Conservation (phyloP, 2,329 filamentous ascomycete species). For the Aspergillus texensis region DNA sequence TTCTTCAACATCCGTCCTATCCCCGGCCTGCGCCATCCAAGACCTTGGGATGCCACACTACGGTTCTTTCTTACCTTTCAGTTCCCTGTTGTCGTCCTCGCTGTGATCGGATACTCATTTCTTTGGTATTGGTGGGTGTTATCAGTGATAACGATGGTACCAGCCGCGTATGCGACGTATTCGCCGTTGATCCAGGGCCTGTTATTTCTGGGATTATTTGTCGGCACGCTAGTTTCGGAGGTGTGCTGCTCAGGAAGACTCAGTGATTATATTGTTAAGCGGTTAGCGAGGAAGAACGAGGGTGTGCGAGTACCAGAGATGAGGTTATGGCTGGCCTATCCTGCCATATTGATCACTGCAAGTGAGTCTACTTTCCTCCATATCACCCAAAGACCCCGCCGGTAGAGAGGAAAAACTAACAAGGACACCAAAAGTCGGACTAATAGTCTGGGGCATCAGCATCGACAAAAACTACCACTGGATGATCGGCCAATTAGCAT, state of each 20-base stretch:
- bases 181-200: slow-evolving; percentile 55
- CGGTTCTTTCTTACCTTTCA: slow-evolving; percentile 53
- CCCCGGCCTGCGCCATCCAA: slow-evolving; percentile 56
- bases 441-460: slow-evolving; percentile 59
- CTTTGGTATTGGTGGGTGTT: slow-evolving; percentile 62
- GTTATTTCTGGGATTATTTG: slow-evolving; percentile 56
- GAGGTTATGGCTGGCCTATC: slow-evolving; percentile 60
- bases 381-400: background rate
- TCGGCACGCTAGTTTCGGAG: slow-evolving; percentile 57
- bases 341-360: slow-evolving; percentile 52
- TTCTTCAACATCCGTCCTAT: slow-evolving; percentile 52
- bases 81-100: slow-evolving; percentile 49
- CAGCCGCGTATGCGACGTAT: slow-evolving; percentile 55
- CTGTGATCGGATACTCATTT: slow-evolving; percentile 55
- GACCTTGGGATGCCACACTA: slow-evolving; percentile 48
- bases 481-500: slow-evolving; percentile 59
- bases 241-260: slow-evolving; percentile 56
- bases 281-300: slow-evolving; percentile 48
- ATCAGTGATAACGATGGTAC: slow-evolving; percentile 56
- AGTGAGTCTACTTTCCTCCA: slow-evolving; percentile 25
- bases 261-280: slow-evolving; percentile 55
- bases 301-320: slow-evolving; percentile 55
- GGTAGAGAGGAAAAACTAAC: background rate
- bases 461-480: slow-evolving; percentile 58
- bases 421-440: slow-evolving; percentile 38